Evolutionary conservation across 78 protist species (phyloP).

Genomic region (Cavenderia fasciculata): DNA sequence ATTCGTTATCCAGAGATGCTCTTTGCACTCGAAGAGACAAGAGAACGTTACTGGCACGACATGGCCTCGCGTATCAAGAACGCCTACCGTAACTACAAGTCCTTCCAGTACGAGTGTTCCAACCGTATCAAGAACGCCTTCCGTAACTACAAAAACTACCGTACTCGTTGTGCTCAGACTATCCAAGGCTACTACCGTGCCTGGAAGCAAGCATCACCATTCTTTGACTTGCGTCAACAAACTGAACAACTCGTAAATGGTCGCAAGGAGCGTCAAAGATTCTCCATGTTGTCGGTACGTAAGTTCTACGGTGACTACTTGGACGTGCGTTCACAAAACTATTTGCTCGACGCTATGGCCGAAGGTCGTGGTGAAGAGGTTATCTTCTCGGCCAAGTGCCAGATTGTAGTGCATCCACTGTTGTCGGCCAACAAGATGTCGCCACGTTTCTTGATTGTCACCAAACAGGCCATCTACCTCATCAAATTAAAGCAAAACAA

Average conservation of each 20-base stretch:
- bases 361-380: constrained; percentile 76
- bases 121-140: constrained; percentile 78
- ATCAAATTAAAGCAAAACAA: constrained; percentile 78
- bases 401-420: constrained; percentile 68
- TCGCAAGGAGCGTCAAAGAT: constrained; percentile 73
- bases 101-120: constrained; percentile 69
- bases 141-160: constrained; percentile 53
- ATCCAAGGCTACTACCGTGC: constrained; percentile 79
- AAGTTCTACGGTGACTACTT: constrained; percentile 77
- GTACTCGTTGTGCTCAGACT: constrained; percentile 61
- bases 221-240: constrained; percentile 51
- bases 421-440: constrained; percentile 39
- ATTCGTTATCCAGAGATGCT: constrained; percentile 87
- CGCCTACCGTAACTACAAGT: constrained; percentile 48
- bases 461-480: constrained; percentile 65
- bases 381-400: constrained; percentile 72
- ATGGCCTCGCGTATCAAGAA: constrained; percentile 78
- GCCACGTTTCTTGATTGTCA: constrained; percentile 72
- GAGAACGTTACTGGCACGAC: constrained; percentile 81
- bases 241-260: constrained; percentile 37
- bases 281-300: constrained; percentile 61
- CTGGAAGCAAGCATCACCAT: constrained; percentile 73
- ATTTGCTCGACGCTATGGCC: constrained; percentile 76
- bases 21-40: constrained; percentile 75
- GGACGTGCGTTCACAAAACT: constrained; percentile 66